phyloP scores from a whole-genome alignment of 148 eudicot species.

The Arbutus unedo region DNA sequence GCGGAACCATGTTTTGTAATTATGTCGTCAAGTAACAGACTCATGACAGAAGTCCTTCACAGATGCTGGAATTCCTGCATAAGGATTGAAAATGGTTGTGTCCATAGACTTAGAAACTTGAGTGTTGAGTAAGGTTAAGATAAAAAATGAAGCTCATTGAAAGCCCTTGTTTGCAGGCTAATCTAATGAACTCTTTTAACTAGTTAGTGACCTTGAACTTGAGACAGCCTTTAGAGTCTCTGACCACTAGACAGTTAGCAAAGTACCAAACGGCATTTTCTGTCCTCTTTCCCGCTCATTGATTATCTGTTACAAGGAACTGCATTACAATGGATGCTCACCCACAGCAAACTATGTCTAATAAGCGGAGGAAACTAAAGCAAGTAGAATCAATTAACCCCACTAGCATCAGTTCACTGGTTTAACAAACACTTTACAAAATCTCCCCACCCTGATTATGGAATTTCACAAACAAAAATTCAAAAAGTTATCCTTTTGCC shows the following conservation, averaged over 20 bases:
- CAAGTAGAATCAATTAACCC: background rate
- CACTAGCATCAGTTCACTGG: background rate
- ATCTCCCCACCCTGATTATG: background rate
- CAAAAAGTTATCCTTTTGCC: background rate
- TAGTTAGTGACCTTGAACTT: background rate
- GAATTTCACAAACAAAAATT: background rate
- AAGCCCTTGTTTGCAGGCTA: background rate
- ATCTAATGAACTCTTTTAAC: background rate
- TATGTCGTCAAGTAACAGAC: too few species aligned
- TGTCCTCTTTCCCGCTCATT: background rate
- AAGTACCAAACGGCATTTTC: background rate
- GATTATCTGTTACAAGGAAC: background rate
- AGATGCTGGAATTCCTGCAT: too few species aligned
- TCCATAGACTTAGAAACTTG: too few species aligned
- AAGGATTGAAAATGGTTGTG: too few species aligned
- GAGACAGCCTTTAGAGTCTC: slow-evolving; percentile 2
- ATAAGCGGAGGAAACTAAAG: background rate
- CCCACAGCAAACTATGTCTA: background rate
- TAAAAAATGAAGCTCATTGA: too few species aligned
- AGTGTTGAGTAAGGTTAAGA: too few species aligned
- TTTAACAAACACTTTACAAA: background rate
- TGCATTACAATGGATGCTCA: background rate
- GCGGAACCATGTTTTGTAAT: too few species aligned
- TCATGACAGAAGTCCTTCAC: too few species aligned
- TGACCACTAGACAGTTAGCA: background rate